Evolutionary conservation across 2,329 filamentous ascomycete species (phyloP).

Genomic region (Neofusicoccum sp.): DNA sequence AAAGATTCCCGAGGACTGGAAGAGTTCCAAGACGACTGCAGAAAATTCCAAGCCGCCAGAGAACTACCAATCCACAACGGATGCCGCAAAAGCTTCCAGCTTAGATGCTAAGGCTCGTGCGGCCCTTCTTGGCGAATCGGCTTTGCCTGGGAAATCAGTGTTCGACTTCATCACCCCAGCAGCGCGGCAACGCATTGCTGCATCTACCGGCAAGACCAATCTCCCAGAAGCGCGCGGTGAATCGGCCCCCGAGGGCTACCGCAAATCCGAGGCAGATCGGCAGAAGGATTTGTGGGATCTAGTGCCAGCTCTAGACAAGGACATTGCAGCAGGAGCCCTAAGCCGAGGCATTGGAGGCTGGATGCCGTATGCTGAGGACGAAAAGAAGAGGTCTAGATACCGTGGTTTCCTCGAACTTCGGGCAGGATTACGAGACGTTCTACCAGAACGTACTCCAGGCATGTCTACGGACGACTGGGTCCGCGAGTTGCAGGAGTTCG

Average conservation of each 20-base stretch:
- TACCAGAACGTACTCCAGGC: slow-evolving; percentile 56
- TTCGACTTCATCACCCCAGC: slow-evolving; percentile 87
- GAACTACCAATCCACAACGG: slow-evolving; percentile 63
- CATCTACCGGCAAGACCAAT: slow-evolving; percentile 70
- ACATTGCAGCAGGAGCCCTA: slow-evolving; percentile 46
- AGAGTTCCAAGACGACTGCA: slow-evolving; percentile 54
- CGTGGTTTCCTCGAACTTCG: slow-evolving; percentile 75
- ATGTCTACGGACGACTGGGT: slow-evolving; percentile 70
- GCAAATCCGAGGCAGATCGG: slow-evolving; percentile 62
- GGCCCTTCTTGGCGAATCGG: slow-evolving; percentile 74
- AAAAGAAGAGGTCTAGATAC: slow-evolving; percentile 77
- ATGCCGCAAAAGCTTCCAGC: slow-evolving; percentile 73
- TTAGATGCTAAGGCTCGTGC: slow-evolving; percentile 76
- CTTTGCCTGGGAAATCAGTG: slow-evolving; percentile 86
- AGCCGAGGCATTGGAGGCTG: slow-evolving; percentile 58
- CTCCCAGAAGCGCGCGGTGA: slow-evolving; percentile 78
- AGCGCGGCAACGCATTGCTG: slow-evolving; percentile 72
- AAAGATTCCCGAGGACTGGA: slow-evolving; percentile 71
- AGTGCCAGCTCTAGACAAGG: slow-evolving; percentile 43
- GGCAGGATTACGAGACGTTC: slow-evolving; percentile 56
- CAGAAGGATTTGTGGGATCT: slow-evolving; percentile 53
- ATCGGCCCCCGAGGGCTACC: slow-evolving; percentile 62
- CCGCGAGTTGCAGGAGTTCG: slow-evolving; percentile 77
- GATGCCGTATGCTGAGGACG: slow-evolving; percentile 82
- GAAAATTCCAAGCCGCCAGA: slow-evolving; percentile 28